Base-by-base conservation (phyloP, 164 flowering plant species). In the Litsea cubeba region DNA sequence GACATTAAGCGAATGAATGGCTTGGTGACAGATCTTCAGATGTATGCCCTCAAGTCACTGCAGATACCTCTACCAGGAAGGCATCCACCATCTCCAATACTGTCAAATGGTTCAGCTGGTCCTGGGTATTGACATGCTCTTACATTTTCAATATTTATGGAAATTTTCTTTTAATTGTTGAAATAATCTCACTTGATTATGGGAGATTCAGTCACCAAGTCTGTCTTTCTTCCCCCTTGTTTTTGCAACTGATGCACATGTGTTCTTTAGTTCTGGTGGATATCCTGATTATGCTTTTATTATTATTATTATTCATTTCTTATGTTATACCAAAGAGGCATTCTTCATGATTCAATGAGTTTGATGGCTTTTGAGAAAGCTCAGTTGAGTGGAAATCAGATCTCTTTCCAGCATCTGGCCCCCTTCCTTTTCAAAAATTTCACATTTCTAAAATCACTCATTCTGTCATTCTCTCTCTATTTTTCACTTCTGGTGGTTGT, bases 1-100 rank as follows among this genome's bases (percentile, higher is more conserved):
- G 98, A 94, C 73, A 84, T 94, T 51, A 94, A 89, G 79, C 89
- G 85, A 82, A 76, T 92, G 84, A 94, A 94, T 84, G 89, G 92
- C 5, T 82, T 94, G 82, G 89, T 84, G 20, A 85, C 96, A 3
- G 98, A 94, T 86, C 92, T 87, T 79, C 98, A 94, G 79, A 94
- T 94, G 98, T 94, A 90, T 88, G 98, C 95, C 72, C 85, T 85
- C 73, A 89, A 91, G 85, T 78, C 93, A 12, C 80, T 94, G 69
- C 86, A 81, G 62, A 90, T 94, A 80, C 98, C 98, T 5, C 78
- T 85, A 12, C 93, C 93, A 8, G 95, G 97, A 75, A 84, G 96
- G 75, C 98, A 94, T 69, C 97, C 95, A 0, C 97, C 97, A 14
- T 94, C 98, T 64, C 84, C 88, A 10, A 65, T 73, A 76, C 66